Conservation (phyloP, 1,284 basidiomycete genomes). For the Sparassis latifolia region DNA sequence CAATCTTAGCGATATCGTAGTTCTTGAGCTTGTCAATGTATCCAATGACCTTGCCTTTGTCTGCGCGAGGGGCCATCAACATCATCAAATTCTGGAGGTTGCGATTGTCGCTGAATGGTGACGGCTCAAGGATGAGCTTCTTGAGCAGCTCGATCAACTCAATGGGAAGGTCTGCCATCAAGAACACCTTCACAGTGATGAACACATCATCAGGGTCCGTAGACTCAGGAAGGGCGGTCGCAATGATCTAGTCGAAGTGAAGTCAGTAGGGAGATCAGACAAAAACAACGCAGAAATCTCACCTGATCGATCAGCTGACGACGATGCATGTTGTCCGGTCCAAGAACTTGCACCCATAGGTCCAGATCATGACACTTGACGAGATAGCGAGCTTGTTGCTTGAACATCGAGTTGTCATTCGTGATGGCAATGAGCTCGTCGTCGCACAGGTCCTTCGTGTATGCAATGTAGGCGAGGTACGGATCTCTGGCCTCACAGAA, state of each 20-base stretch:
- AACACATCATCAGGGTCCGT: conserved; percentile 99
- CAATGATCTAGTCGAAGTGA: conserved; percentile 55
- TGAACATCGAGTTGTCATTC: conserved; percentile 99
- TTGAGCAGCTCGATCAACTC: conserved; percentile 97
- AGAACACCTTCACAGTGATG: conserved; percentile 97
- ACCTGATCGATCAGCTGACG: conserved; percentile 95
- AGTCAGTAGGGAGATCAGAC: background rate
- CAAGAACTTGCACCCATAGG: conserved; percentile 94
- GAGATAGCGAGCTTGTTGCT: conserved; percentile 97
- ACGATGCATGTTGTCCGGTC: conserved; percentile 86
- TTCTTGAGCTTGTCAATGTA: conserved; percentile 98
- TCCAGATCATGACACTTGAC: conserved; percentile 95
- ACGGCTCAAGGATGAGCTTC: conserved; percentile 97
- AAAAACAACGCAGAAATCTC: conserved; percentile 4
- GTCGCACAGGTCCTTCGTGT: conserved; percentile 99
- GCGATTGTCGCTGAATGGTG: conserved; percentile 96
- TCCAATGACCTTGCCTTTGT: conserved; percentile 96
- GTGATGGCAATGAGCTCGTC: conserved; percentile 97
- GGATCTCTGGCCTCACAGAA: conserved; percentile 99
- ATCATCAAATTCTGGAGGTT: conserved; percentile 94
- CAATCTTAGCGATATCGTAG: conserved; percentile 94
- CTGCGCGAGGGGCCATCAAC: conserved; percentile 93
- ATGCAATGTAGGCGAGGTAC: conserved; percentile 98
- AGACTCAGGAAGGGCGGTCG: conserved; percentile 94
- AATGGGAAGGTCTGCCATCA: conserved; percentile 94